Evolutionary conservation across 2,329 filamentous ascomycete species (phyloP).

Genomic region (Ceratocystis albifundus): DNA sequence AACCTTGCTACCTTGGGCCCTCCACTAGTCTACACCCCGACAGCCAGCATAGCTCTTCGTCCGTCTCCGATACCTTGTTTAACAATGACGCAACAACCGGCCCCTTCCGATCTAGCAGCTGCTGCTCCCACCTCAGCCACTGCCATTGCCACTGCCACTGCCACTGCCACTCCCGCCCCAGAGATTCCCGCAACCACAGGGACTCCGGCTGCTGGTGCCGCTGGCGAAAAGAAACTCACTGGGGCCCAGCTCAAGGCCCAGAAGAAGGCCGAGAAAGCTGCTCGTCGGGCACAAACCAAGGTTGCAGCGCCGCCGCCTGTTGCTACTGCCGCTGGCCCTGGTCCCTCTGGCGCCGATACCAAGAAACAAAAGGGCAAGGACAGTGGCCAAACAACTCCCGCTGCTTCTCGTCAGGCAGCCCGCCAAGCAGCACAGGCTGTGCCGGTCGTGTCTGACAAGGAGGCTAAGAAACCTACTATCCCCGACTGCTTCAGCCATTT

Average conservation of each 20-base stretch:
- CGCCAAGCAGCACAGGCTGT: slow-evolving; percentile 32
- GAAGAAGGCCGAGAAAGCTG: slow-evolving; percentile 84
- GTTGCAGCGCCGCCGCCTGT: slow-evolving; percentile 38
- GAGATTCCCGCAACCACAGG: slow-evolving; percentile 6
- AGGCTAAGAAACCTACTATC: slow-evolving; percentile 45
- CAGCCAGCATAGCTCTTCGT: background rate
- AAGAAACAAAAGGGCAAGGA: slow-evolving; percentile 29
- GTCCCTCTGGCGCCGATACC: slow-evolving; percentile 34
- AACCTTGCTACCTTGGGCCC: too few species aligned
- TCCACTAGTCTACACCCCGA: background rate
- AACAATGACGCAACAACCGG: slow-evolving; percentile 16
- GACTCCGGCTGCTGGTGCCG: slow-evolving; percentile 5
- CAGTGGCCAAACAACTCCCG: slow-evolving; percentile 21
- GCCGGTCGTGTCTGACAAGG: slow-evolving; percentile 35
- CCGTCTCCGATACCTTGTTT: background rate
- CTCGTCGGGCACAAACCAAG: slow-evolving; percentile 63
- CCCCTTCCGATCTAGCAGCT: slow-evolving; percentile 3
- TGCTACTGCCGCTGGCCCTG: slow-evolving; percentile 31
- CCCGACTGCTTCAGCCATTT: slow-evolving; percentile 73
- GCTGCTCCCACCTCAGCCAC: too few species aligned
- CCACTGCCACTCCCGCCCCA: background rate
- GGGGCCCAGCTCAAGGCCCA: slow-evolving; percentile 76
- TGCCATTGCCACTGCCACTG: background rate
- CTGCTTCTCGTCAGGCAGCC: slow-evolving; percentile 28
- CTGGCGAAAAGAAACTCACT: slow-evolving; percentile 47